phyloP scores from a whole-genome alignment of 495 filamentous ascomycete species.

The Massariosphaeria phaeospora region DNA sequence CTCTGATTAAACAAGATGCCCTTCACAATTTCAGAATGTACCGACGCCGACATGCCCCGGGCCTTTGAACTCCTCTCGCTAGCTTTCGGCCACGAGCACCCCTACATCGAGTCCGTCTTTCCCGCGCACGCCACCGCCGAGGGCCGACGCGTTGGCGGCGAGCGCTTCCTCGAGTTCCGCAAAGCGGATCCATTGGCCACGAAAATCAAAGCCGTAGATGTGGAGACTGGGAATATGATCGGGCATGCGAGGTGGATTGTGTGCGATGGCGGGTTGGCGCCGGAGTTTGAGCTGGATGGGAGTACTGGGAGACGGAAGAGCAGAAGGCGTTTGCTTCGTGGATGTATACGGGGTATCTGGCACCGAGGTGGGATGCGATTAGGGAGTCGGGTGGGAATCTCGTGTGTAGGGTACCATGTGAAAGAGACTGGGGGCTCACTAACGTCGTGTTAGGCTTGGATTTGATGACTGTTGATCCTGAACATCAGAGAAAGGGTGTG shows the following conservation, averaged over 20 bases:
- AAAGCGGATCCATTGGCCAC: not conserved
- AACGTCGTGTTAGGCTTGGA: not conserved
- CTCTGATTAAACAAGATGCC: not conserved
- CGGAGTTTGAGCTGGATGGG: not conserved
- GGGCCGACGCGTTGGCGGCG: constrained; percentile 2
- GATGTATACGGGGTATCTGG: constrained; percentile 5
- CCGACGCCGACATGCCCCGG: constrained; percentile 15
- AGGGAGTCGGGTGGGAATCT: constrained; percentile 5
- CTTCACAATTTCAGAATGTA: constrained; percentile 5
- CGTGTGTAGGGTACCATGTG: not conserved
- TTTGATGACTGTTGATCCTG: constrained; percentile 1
- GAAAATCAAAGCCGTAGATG: constrained; percentile 1
- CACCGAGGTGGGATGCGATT: not conserved
- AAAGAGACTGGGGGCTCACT: not conserved
- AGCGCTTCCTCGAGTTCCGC: constrained; percentile 8
- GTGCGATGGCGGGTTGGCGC: not conserved
- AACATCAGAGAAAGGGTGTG: constrained; percentile 1
- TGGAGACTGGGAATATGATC: not conserved
- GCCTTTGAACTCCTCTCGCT: constrained; percentile 15
- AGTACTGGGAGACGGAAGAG: constrained; percentile 1
- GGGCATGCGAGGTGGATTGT: constrained; percentile 1
- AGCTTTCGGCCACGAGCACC: constrained; percentile 6
- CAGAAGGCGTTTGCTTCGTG: constrained; percentile 7
- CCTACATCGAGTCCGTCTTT: constrained; percentile 12
- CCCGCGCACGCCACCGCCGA: constrained; percentile 8